A percentile compares a stretch with the other conserved stretches of the same genome.
Evolutionary conservation across 2,329 filamentous ascomycete genomes (phyloP).

Genomic region (Akanthomyces lecanii): DNA sequence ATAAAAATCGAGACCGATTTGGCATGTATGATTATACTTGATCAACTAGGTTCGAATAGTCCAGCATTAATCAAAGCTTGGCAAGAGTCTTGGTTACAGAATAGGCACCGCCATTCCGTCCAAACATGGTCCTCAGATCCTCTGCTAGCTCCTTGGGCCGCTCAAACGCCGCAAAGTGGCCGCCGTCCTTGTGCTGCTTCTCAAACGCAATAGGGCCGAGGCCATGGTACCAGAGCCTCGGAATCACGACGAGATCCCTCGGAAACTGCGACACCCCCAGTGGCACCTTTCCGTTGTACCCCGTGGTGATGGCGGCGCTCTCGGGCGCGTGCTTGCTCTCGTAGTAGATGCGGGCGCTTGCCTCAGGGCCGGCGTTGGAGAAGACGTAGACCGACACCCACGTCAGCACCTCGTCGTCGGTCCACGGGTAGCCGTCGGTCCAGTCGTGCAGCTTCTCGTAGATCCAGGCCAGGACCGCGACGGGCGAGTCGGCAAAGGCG

Average conservation of each 20-base stretch:
- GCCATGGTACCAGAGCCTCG: constrained; percentile 50
- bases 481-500: constrained; percentile 61
- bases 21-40: too few species aligned
- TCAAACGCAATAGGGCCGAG: constrained; percentile 55
- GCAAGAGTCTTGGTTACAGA: constrained; percentile 28
- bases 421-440: constrained; percentile 67
- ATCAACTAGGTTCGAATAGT: neutral
- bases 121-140: constrained; percentile 54
- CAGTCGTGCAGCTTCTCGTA: constrained; percentile 74
- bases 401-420: constrained; percentile 66
- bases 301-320: neutral
- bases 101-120: constrained; percentile 42
- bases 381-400: constrained; percentile 71
- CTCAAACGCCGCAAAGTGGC: constrained; percentile 56
- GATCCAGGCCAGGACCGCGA: constrained; percentile 67
- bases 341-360: constrained; percentile 66
- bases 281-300: constrained; percentile 24
- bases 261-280: constrained; percentile 51
- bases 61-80: neutral
- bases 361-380: constrained; percentile 60
- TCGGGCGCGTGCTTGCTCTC: constrained; percentile 48
- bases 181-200: constrained; percentile 43
- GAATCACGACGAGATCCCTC: constrained; percentile 49
- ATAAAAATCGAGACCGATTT: neutral
- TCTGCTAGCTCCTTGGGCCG: constrained; percentile 44